phyloP scores from a whole-genome alignment of 1,284 basidiomycete genomes.

The Microbotryum intermedium region DNA sequence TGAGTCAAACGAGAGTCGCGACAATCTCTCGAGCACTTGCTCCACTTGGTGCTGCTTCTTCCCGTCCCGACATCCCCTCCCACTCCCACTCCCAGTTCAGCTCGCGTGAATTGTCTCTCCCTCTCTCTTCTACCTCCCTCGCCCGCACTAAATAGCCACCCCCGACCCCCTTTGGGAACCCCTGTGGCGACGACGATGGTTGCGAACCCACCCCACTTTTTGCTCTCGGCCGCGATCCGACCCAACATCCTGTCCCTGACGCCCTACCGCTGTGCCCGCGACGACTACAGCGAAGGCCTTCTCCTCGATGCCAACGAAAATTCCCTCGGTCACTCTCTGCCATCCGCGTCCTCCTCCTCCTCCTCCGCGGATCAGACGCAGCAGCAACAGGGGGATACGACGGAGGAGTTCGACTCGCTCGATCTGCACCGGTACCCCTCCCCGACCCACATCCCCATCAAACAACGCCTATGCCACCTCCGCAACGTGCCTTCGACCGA shows the following conservation, averaged over 20 bases:
- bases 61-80: background rate
- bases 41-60: background rate
- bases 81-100: background rate
- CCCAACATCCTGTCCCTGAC: conserved; percentile 86
- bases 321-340: conserved; percentile 78
- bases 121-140: background rate
- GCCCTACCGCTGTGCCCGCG: conserved; percentile 91
- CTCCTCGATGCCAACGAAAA: conserved; percentile 99
- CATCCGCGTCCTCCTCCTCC: conserved; percentile 31
- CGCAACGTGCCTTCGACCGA: conserved; percentile 53
- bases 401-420: conserved; percentile 37
- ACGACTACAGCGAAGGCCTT: conserved; percentile 75
- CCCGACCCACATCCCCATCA: conserved; percentile 71
- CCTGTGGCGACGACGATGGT: too few relatives aligned
- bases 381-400: background rate
- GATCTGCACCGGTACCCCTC: conserved; percentile 79
- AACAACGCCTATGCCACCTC: conserved; percentile 62
- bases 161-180: background rate
- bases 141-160: background rate
- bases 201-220: conserved; percentile 39
- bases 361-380: too few relatives aligned
- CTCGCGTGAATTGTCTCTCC: background rate
- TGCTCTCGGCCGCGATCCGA: conserved; percentile 49
- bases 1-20: background rate
- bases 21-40: background rate